Evolutionary conservation across 2,329 filamentous ascomycete genomes (phyloP).

Genomic region (Hymenoscyphus repandus): DNA sequence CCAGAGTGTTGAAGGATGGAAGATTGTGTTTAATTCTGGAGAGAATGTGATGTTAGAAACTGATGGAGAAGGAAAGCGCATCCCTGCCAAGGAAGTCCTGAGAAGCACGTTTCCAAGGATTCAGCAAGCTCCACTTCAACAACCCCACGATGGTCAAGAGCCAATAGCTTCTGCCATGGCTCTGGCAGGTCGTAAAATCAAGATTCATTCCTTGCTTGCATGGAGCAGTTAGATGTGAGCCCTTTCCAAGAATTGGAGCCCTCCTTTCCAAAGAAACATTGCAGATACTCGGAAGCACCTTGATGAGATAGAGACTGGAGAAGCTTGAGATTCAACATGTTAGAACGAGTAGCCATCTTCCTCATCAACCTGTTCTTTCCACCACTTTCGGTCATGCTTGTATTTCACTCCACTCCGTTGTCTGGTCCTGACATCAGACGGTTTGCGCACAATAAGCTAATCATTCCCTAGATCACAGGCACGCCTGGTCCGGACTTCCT

Average conservation of each 20-base stretch:
- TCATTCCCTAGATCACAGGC: slow-evolving; percentile 15
- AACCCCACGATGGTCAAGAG: too few species aligned
- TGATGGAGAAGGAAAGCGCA: too few species aligned
- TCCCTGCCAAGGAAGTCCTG: too few species aligned
- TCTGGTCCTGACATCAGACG: background rate
- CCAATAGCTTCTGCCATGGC: too few species aligned
- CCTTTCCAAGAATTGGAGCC: too few species aligned
- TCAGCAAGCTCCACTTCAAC: too few species aligned
- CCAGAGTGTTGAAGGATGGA: too few species aligned
- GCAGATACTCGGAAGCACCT: background rate
- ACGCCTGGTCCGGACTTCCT: slow-evolving; percentile 17
- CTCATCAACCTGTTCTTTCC: slow-evolving; percentile 25
- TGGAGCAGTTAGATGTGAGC: background rate
- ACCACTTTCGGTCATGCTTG: slow-evolving; percentile 23
- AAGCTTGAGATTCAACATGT: slow-evolving; percentile 5
- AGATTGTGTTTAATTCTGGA: too few species aligned
- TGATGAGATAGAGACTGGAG: background rate
- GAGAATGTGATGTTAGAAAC: too few species aligned
- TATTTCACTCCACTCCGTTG: background rate
- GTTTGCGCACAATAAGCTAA: background rate
- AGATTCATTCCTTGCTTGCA: background rate
- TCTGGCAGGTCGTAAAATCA: too few species aligned
- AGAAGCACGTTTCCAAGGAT: too few species aligned
- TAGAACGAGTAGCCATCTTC: slow-evolving; percentile 16
- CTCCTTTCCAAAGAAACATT: background rate